Base-by-base conservation (phyloP, 1,284 basidiomycete genomes). In the Limonomyces culmigenus region DNA sequence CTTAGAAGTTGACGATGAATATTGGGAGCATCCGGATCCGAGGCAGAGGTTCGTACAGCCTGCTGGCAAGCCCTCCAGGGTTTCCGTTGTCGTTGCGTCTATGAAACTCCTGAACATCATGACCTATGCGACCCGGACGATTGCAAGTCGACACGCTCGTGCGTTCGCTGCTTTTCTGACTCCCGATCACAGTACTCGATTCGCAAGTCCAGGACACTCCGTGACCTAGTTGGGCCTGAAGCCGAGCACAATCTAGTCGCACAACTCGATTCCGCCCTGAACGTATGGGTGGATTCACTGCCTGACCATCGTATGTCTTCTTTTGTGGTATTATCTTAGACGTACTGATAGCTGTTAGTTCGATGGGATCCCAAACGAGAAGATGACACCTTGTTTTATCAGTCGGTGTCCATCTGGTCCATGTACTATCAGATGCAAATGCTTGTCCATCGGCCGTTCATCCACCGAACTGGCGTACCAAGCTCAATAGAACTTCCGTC, bases 371-470 rank as follows among this genome's bases (percentile, higher is more conserved):
- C 72, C 0, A 59, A 62, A n/a, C 56, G 62, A 29, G 48, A 60
- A 34, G 59, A 74, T 42, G 37, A 49, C 8, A 46, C 62, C 3
- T 63, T 70, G 40, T 65, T 74, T 45, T 60, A 66, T 36, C 73
- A 77, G 50, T 74, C 70, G 2, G 70, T 71, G 3, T 53, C 61
- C 1, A 58, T 78, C 4, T 69, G 74, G 46, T 58, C 65, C 3
- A 63, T 62, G 16, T 77, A 73, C 49, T 77, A 78, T 47, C 61
- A 72, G 38, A 49, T 66, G 12, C 68, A 70, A 41, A 75, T 77
- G 38, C 60, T 74, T 35, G 67, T 78, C 21, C 77, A 81, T 47
- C 59, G 75, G 21, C 75, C 75, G 0, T 79, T 78, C 48, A 77
- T 79, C 72, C 0, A 66, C 67, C 2, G 66, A 63, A 8, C 16